Evolutionary conservation across 306 rosid genomes (phyloP).

Genomic region (Acmispon strigosus): DNA sequence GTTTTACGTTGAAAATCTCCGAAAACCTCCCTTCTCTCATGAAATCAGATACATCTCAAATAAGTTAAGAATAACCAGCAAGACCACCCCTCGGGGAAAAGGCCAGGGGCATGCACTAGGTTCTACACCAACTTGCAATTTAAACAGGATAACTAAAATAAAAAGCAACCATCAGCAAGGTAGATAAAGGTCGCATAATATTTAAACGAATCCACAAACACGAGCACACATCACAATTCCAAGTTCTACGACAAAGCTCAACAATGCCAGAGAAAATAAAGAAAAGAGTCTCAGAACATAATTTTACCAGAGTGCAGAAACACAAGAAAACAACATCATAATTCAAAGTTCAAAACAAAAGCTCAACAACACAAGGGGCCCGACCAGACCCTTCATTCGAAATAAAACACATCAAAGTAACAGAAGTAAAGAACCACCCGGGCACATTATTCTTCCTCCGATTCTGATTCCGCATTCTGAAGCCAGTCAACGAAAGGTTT

Average conservation of each 20-base stretch:
- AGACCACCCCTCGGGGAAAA: neutral
- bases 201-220: neutral
- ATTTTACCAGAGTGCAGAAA: neutral
- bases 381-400: constrained; percentile 23
- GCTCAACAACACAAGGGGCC: neutral
- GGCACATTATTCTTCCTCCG: constrained; percentile 40
- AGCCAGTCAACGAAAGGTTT: constrained; percentile 55
- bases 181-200: neutral
- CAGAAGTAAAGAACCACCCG: neutral
- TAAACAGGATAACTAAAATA: neutral
- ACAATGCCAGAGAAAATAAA: neutral
- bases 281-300: neutral
- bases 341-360: neutral
- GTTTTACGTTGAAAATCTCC: too few relatives aligned
- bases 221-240: neutral
- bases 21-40: too few relatives aligned
- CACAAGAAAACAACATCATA: neutral
- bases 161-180: neutral
- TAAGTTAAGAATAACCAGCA: too few relatives aligned
- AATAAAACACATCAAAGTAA: constrained; percentile 2
- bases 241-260: neutral
- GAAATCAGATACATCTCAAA: too few relatives aligned
- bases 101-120: neutral
- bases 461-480: constrained; percentile 63
- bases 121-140: neutral